Conservation (phyloP, 176 grass and related monocot genomes). For the Aegilops longissima region DNA sequence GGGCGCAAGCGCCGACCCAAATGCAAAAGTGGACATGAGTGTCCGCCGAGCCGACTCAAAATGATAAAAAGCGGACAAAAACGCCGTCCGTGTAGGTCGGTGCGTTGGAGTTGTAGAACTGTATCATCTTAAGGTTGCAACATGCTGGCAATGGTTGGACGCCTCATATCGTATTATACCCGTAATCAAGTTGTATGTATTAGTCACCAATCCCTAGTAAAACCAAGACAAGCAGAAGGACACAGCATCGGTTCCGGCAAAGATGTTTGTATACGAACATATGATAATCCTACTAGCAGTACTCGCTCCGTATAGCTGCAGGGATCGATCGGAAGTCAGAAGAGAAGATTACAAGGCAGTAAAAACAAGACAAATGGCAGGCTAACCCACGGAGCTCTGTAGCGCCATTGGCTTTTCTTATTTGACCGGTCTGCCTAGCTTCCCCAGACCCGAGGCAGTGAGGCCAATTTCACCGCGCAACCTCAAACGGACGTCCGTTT, state of each 20-base stretch:
- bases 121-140: not conserved
- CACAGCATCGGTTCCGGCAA: slow-evolving; percentile 32
- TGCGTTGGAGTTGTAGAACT: not conserved
- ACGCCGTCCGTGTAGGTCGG: too few relatives aligned
- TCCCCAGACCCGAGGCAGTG: slow-evolving; percentile 23
- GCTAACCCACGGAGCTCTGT: not conserved
- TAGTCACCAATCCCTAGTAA: not conserved
- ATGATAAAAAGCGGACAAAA: too few relatives aligned
- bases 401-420: slow-evolving; percentile 33
- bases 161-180: not conserved
- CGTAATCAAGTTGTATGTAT: not conserved
- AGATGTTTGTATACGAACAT: slow-evolving; percentile 18
- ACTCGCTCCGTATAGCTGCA: not conserved
- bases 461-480: too few relatives aligned
- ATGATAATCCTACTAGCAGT: not conserved
- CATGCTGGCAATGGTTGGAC: not conserved
- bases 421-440: slow-evolving; percentile 33
- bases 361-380: slow-evolving; percentile 48
- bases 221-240: not conserved
- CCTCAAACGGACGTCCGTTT: too few relatives aligned
- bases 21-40: too few relatives aligned
- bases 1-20: too few relatives aligned
- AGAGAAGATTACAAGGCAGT: slow-evolving; percentile 42
- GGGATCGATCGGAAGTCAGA: slow-evolving; percentile 39
- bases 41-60: too few relatives aligned